These are phyloP conservation scores for Wickerhamiella azymoides DNA, from an alignment of 805 yeast genomes.

Conservation along the genomic window DNA sequence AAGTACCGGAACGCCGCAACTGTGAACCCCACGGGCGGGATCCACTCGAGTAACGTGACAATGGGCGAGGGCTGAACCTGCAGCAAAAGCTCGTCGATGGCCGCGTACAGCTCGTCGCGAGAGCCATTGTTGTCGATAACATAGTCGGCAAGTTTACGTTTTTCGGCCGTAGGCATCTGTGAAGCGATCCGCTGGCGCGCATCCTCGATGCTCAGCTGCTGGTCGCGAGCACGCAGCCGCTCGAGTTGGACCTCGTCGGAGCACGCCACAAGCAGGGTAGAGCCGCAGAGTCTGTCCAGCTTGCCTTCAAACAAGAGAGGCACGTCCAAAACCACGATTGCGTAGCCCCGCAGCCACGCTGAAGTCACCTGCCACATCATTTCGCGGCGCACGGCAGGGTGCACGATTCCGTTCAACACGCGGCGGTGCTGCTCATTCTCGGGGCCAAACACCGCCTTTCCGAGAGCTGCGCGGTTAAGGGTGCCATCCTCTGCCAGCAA, in stretches of 20 bases:
- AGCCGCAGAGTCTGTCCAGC: conserved; percentile 57
- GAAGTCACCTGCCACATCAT: conserved; percentile 43
- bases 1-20: conserved; percentile 1
- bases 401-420: conserved; percentile 61
- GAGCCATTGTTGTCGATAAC: conserved; percentile 50
- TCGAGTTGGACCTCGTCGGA: conserved; percentile 41
- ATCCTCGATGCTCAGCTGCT: conserved; percentile 49
- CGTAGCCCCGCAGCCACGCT: conserved; percentile 44
- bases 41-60: conserved; percentile 22
- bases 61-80: conserved; percentile 28
- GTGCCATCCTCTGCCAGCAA: conserved; percentile 31
- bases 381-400: conserved; percentile 68
- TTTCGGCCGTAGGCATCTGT: conserved; percentile 56
- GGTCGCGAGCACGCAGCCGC: conserved; percentile 54
- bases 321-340: conserved; percentile 67
- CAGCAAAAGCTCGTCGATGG: conserved; percentile 31
- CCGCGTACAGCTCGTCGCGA: conserved; percentile 30
- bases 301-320: conserved; percentile 80
- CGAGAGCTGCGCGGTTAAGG: conserved; percentile 62
- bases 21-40: conserved; percentile 25
- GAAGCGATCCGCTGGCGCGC: conserved; percentile 57
- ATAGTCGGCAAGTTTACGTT: conserved; percentile 46
- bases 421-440: conserved; percentile 39
- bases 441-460: conserved; percentile 56
- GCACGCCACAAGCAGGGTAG: conserved; percentile 55